Conservation (phyloP, 2,329 filamentous ascomycete species). For the Hymenoscyphus infarciens region DNA sequence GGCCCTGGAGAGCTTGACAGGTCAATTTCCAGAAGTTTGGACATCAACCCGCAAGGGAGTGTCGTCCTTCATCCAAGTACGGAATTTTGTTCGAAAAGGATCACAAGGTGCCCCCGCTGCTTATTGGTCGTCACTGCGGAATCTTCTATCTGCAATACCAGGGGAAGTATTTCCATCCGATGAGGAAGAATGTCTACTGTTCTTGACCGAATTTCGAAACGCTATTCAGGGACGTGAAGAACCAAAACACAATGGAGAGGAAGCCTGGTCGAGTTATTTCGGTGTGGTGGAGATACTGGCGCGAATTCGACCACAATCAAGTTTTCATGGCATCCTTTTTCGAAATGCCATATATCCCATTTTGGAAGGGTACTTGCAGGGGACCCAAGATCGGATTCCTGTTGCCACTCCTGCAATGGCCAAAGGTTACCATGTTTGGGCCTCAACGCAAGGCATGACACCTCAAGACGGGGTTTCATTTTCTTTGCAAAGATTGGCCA, state of each 20-base stretch:
- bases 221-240: constrained; percentile 76
- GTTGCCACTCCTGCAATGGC: constrained; percentile 26
- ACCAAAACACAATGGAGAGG: constrained; percentile 59
- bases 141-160: constrained; percentile 57
- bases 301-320: constrained; percentile 42
- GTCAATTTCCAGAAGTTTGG: constrained; percentile 68
- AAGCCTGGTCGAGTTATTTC: constrained; percentile 75
- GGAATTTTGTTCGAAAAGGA: constrained; percentile 73
- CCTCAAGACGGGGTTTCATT: constrained; percentile 48
- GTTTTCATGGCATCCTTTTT: constrained; percentile 44
- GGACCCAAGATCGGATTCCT: constrained; percentile 6
- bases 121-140: constrained; percentile 69
- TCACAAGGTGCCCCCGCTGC: constrained; percentile 70
- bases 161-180: constrained; percentile 51
- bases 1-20: constrained; percentile 64
- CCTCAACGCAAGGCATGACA: constrained; percentile 40
- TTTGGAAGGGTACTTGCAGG: constrained; percentile 49
- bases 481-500: constrained; percentile 62
- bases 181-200: constrained; percentile 51
- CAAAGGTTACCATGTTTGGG: constrained; percentile 46
- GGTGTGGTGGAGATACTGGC: constrained; percentile 55
- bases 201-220: constrained; percentile 64
- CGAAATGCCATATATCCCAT: constrained; percentile 52
- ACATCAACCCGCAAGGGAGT: constrained; percentile 53
- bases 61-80: constrained; percentile 54